Evolutionary conservation across 257 asterid genomes (phyloP), one percentile per base, ranked within the genome.

Genomic region (Gentiana straminea): DNA sequence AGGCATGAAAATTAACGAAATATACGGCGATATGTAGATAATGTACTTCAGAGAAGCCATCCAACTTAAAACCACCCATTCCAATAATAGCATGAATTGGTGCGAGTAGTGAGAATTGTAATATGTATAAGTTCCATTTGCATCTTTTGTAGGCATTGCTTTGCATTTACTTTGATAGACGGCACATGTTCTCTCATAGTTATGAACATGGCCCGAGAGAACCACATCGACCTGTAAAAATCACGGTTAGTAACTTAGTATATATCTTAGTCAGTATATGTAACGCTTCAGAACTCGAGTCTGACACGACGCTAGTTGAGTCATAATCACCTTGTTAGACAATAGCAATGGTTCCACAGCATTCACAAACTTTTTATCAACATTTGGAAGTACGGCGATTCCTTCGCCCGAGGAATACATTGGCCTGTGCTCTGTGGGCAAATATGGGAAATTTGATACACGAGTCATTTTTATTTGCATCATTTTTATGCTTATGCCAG

Each of bases 141-240:
- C 61, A 65, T 77, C 90, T 66, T 83, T 86, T 12, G 10, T 59
- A 12, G 97, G 97, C 78, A 68, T 60, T 43, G 81, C 78, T 57
- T 58, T 66, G 89, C 97, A 89, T 69, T 77, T 41, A 11, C 70
- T 54, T 47, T 69, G 55, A 37, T 84, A 84, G 10, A 89, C 84
- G 2, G 81, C 86, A 33, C 97, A 89, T 2, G 84, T 86, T 66
- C 97, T 76, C 69, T 89, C 97, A 11, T 86, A 89, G 74, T 89
- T 89, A 77, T 89, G 97, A 43, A 89, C 95, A 58, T 89, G 97
- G 2, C 97, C 97, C 51, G 81, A 87, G 46, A 89, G 64, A 13
- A 58, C 93, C 52, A 89, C 59, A 71, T 89, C 97, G 58, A 86
- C 97, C 97, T 81, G 38, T 12, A 24, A 24, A 24, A 24, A 24